These are phyloP conservation scores for Fusarium miscanthi DNA, from an alignment of 2,329 filamentous ascomycete genomes.

Conservation along the genomic window DNA sequence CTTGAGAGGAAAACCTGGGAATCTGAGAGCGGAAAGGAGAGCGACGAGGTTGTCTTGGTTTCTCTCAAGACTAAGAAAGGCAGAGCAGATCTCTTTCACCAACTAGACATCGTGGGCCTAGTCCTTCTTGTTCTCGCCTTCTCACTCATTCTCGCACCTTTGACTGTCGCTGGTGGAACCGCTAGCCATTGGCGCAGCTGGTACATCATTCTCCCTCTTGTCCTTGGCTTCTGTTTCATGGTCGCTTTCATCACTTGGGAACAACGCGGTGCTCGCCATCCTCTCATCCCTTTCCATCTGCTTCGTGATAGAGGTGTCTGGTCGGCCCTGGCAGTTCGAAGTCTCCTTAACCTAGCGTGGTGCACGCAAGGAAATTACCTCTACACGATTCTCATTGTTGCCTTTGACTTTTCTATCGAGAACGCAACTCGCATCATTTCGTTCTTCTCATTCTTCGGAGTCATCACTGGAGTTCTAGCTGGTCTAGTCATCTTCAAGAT, in stretches of 20 bases:
- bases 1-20: constrained; percentile 45
- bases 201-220: constrained; percentile 62
- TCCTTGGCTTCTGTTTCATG: constrained; percentile 61
- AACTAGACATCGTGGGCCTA: constrained; percentile 65
- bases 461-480: constrained; percentile 63
- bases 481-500: constrained; percentile 64
- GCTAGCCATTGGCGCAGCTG: constrained; percentile 61
- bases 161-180: constrained; percentile 66
- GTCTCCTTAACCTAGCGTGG: constrained; percentile 64
- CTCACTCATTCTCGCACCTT: constrained; percentile 59
- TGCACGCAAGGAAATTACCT: constrained; percentile 69
- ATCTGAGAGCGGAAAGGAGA: constrained; percentile 12
- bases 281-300: constrained; percentile 68
- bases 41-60: neutral
- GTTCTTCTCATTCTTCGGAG: constrained; percentile 65
- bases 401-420: constrained; percentile 65
- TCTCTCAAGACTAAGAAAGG: constrained; percentile 46
- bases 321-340: constrained; percentile 67
- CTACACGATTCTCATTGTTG: constrained; percentile 68
- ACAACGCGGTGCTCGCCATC: constrained; percentile 56
- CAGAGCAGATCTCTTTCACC: constrained; percentile 62
- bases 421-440: constrained; percentile 67
- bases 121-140: constrained; percentile 58
- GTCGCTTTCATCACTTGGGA: constrained; percentile 67
- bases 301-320: constrained; percentile 70